Conservation (phyloP, 345 rosid genomes). For the Triadica sebifera region DNA sequence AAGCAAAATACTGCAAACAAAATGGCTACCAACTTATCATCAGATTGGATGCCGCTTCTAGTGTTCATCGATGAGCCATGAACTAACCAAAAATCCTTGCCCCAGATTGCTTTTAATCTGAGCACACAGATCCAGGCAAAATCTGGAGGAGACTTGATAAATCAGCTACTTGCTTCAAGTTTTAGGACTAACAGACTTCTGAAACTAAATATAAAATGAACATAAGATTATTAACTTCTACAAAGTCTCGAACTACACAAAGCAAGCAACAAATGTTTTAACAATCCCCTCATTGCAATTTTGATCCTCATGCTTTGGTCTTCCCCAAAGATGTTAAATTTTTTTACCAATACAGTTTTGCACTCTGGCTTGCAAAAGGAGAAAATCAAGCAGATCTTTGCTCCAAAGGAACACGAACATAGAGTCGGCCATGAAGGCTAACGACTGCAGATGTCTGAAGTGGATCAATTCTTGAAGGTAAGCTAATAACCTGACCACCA, state of each 20-base stretch:
- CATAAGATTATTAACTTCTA: slow-evolving; percentile 3
- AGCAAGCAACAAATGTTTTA: not conserved
- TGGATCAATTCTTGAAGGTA: slow-evolving; percentile 81
- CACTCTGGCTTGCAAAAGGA: slow-evolving; percentile 2
- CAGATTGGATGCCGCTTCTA: not conserved
- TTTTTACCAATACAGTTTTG: slow-evolving; percentile 15
- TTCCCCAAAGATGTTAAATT: slow-evolving; percentile 19
- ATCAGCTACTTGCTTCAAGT: not conserved
- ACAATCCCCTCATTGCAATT: not conserved
- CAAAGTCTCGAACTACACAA: slow-evolving; percentile 7
- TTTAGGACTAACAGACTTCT: not conserved
- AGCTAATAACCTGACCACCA: slow-evolving; percentile 56
- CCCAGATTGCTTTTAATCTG: not conserved
- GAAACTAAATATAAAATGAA: slow-evolving; percentile 12
- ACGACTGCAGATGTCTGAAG: slow-evolving; percentile 63
- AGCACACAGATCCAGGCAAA: not conserved
- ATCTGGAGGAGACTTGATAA: not conserved
- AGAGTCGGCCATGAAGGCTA: slow-evolving; percentile 75
- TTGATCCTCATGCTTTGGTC: not conserved
- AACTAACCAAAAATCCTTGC: not conserved
- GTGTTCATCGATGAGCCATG: not conserved
- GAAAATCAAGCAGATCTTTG: slow-evolving; percentile 15
- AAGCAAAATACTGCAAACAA: too few relatives aligned
- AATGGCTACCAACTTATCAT: too few relatives aligned
- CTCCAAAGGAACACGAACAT: slow-evolving; percentile 62